These are phyloP conservation scores for Saccharomyces paradoxus DNA, from an alignment of 805 yeast species.

Conservation along the genomic window DNA sequence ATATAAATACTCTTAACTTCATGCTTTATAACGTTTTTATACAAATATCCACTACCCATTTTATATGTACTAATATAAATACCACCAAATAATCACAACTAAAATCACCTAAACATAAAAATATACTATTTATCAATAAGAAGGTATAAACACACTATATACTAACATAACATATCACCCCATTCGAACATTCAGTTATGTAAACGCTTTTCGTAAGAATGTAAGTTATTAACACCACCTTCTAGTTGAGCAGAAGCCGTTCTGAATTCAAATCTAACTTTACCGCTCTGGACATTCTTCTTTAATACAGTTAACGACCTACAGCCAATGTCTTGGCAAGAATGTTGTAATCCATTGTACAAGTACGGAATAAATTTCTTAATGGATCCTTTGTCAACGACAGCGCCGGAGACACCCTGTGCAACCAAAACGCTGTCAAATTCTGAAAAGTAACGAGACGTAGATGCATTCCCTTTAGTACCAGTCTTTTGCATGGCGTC, in stretches of 20 bases:
- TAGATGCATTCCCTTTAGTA: conserved; percentile 87
- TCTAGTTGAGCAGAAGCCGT: conserved; percentile 98
- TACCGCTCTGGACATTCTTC: conserved; percentile 53
- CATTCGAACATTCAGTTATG: conserved; percentile 38
- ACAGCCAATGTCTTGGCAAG: conserved; percentile 96
- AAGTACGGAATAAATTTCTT: conserved; percentile 90
- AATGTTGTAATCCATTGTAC: conserved; percentile 93
- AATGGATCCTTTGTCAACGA: conserved; percentile 92
- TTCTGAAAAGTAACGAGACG: conserved; percentile 96
- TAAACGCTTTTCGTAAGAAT: conserved; percentile 53
- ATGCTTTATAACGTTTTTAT: too few relatives aligned
- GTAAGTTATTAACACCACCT: conserved; percentile 96
- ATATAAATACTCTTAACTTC: too few relatives aligned
- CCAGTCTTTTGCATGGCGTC: conserved; percentile 96
- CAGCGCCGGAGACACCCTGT: conserved; percentile 97
- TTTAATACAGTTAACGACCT: conserved; percentile 56
- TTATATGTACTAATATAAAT: too few relatives aligned
- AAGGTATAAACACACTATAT: too few relatives aligned
- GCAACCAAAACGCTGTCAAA: conserved; percentile 93
- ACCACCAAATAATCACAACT: too few relatives aligned
- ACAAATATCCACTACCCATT: too few relatives aligned
- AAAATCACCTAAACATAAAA: too few relatives aligned
- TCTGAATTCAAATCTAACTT: conserved; percentile 90
- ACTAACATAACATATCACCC: too few relatives aligned
- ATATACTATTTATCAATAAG: too few relatives aligned